A percentile compares a stretch with the other conserved stretches of the same genome.
Evolutionary conservation across 2,329 filamentous ascomycete species (phyloP).

Genomic region (Xylariaceae sp.): DNA sequence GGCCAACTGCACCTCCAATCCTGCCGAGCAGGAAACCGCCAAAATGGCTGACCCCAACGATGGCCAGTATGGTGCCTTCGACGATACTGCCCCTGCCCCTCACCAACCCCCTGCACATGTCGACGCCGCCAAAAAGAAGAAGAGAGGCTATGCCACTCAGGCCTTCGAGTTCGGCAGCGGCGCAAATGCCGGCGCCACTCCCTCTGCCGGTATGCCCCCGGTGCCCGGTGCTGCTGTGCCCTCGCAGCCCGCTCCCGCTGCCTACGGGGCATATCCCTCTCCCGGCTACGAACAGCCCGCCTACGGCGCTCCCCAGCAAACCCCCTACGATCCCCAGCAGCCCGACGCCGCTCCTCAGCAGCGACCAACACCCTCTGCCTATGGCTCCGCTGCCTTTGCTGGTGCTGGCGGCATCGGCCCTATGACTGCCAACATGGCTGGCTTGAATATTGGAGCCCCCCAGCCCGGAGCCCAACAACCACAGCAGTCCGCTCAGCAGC

Average conservation of each 20-base stretch:
- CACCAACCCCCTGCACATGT: conserved; percentile 30
- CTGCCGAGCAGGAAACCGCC: conserved; percentile 22
- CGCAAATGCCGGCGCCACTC: conserved; percentile 66
- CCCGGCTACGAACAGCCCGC: conserved; percentile 37
- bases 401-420: conserved; percentile 58
- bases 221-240: conserved; percentile 39
- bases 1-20: conserved; percentile 1
- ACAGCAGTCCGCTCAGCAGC: conserved; percentile 47
- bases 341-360: conserved; percentile 35
- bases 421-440: conserved; percentile 79
- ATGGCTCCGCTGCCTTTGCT: conserved; percentile 61
- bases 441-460: conserved; percentile 72
- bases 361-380: conserved; percentile 54
- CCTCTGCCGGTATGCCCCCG: conserved; percentile 34
- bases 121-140: conserved; percentile 71
- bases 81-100: conserved; percentile 34
- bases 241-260: conserved; percentile 37
- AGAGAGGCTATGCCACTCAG: conserved; percentile 88
- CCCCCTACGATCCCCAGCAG: conserved; percentile 42
- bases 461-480: conserved; percentile 48
- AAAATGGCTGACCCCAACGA: conserved; percentile 56
- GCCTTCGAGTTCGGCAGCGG: conserved; percentile 90
- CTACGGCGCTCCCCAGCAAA: conserved; percentile 25
- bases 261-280: conserved; percentile 57
- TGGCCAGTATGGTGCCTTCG: conserved; percentile 45